Percentiles rank a stretch among this genome's conserved stretches.
Conservation (phyloP, 129 eudicot species). For the Tagetes patula region DNA sequence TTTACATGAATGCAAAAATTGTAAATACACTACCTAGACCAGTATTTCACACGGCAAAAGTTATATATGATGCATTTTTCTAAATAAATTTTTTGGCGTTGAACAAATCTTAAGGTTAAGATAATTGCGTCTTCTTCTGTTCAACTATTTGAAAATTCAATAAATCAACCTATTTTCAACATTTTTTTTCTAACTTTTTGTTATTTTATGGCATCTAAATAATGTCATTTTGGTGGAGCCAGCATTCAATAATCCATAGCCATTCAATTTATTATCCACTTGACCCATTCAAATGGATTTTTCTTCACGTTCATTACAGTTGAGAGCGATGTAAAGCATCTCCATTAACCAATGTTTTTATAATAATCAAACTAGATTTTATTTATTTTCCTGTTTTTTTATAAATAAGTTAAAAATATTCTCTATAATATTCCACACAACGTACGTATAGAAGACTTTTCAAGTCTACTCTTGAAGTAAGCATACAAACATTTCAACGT, state of each 20-base stretch:
- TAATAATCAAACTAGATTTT: neutral
- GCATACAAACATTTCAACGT: neutral
- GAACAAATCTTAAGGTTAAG: neutral
- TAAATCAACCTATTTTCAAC: neutral
- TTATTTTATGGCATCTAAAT: neutral
- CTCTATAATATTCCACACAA: neutral
- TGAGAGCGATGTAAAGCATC: constrained; percentile 16
- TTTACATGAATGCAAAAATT: too few species aligned
- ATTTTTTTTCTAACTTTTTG: neutral
- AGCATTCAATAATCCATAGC: neutral
- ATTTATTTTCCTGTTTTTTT: neutral
- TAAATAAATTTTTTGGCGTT: neutral
- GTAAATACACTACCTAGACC: too few species aligned
- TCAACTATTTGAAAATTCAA: neutral
- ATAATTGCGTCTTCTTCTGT: neutral
- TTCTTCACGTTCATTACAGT: neutral
- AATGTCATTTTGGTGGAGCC: constrained; percentile 15
- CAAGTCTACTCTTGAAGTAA: constrained; percentile 22
- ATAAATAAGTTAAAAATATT: neutral
- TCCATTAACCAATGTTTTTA: neutral
- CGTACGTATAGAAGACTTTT: constrained; percentile 1
- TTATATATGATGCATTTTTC: too few species aligned
- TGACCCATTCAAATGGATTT: constrained; percentile 17
- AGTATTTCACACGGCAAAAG: too few species aligned
- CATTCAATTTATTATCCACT: constrained; percentile 12